Evolutionary conservation across 208 protist genomes (phyloP), one percentile per base, ranked within the genome.

Genomic region (Crithidia mellificae): DNA sequence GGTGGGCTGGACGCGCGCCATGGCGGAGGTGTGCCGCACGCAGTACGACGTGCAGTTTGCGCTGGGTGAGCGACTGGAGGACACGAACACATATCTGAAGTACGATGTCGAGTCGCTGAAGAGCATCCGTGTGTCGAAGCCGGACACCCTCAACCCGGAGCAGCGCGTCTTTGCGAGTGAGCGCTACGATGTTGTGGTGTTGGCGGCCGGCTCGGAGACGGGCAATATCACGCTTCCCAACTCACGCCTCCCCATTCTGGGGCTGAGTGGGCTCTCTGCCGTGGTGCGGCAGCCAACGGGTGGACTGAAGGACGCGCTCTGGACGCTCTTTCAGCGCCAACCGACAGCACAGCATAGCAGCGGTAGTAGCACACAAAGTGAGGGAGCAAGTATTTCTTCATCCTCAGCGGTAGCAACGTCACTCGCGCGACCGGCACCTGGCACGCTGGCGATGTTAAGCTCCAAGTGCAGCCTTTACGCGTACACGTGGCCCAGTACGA

Each of bases 171-270:
- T 56, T 7, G 65, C 61, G 11, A 65, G 44, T 39, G 74, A 84
- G 20, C 38, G 54, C 6, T 95, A 90, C 63, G 90, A 95, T 41
- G 70, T 95, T 27, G 87, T 95, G 32, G 87, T 95, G 53, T 77
- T 93, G 36, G 79, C 90, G 7, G 77, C 87, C 9, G 90, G 90
- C 7, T 73, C 74, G 0, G 55, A 74, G 41, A 92, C 87, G 5
- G 84, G 85, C 8, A 53, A 49, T 17, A 51, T 95, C 17, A 91
- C 90, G 43, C 66, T 78, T 34, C 63, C 73, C 24, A 84, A 81
- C 38, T 80, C 81, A 0, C 85, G 80, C 7, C 67, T 95, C 22
- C 90, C 90, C 12, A 78, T 95, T 25, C 50, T 93, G 2, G 80
- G 81, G 6, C 56, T 95, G n/a, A 68, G 77, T 19, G 85, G 90